These are phyloP conservation scores for Picea glauca DNA, from an alignment of 75 land plant genomes.

Conservation along the genomic window DNA sequence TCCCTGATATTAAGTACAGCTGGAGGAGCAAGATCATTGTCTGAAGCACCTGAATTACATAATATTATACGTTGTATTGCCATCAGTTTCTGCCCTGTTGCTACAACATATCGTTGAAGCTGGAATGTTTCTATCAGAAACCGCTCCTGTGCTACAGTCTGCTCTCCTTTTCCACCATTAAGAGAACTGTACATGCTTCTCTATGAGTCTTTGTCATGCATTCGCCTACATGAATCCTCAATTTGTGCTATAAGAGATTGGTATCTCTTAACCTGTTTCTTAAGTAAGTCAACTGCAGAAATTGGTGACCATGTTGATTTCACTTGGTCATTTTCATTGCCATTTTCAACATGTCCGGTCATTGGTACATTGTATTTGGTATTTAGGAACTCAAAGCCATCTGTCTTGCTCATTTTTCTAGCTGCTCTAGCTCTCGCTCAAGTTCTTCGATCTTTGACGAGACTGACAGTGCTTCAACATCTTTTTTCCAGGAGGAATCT, in stretches of 20 bases:
- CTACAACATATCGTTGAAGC: too few relatives aligned
- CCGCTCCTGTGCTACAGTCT: too few relatives aligned
- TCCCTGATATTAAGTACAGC: conserved; percentile 22
- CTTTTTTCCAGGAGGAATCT: conserved; percentile 33
- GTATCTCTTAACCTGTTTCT: conserved; percentile 51
- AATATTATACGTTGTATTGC: too few relatives aligned
- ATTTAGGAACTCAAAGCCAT: neutral
- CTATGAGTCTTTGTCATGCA: conserved; percentile 17
- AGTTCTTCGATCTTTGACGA: conserved; percentile 63
- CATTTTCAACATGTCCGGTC: neutral
- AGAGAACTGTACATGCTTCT: too few relatives aligned
- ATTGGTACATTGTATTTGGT: neutral
- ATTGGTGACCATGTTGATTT: conserved; percentile 19
- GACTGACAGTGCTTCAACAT: conserved; percentile 60
- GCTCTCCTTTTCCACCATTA: too few relatives aligned
- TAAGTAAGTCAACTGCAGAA: conserved; percentile 33
- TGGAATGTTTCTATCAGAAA: too few relatives aligned
- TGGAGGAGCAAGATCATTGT: conserved; percentile 13
- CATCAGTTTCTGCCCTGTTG: too few relatives aligned
- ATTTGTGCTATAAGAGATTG: conserved; percentile 14
- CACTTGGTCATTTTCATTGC: conserved; percentile 11
- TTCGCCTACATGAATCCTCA: conserved; percentile 51
- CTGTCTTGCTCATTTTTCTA: conserved; percentile 47
- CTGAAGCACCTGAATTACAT: conserved; percentile 1
- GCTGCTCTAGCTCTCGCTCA: conserved; percentile 43